Evolutionary conservation across 208 protist species (phyloP), one percentile per base, ranked within the genome.

Genomic region (Porcisia deanei): DNA sequence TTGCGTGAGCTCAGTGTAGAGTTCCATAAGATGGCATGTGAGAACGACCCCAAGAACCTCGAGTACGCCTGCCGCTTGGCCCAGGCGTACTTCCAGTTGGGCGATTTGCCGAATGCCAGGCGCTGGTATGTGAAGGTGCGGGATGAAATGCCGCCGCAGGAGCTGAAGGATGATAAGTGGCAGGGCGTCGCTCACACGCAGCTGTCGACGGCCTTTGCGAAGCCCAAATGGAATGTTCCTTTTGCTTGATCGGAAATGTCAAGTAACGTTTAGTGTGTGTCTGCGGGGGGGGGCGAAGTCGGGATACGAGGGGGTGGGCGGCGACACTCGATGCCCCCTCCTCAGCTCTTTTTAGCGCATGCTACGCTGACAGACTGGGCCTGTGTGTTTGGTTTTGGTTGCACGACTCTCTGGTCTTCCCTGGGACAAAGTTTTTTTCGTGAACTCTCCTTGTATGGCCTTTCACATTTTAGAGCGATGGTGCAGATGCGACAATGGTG

Each of bases 61-160:
- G 90, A 96, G 77, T 94, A 91, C 77, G 88, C 89, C 37, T 93
- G 89, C 77, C 85, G 92, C 41, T 85, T 96, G 39, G 92, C 86
- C 54, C 88, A 93, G 86, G 92, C 88, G 47, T 94, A 94, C 80
- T 94, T 91, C 78, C 88, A 94, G 76, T 43, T 76, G 43, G 92
- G 92, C 55, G 92, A 96, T 72, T 65, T 82, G 59, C 75, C 85
- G 49, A 93, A 93, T 73, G 87, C 92, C 49, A 87, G 92, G 10
- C 88, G 90, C 16, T 96, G 90, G 90, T 96, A 92, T 76, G 79
- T 91, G 30, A 88, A 88, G 73, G 90, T 94, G 57, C 92, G 92
- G 1, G 90, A 96, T 73, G 90, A 94, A 77, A 92, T 96, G 90
- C 88, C 88, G 55, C 92, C 90, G 58, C 78, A 87, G 80, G 81